phyloP scores from a whole-genome alignment of 352 stramenopile genomes.

The Phytophthora fragariae region DNA sequence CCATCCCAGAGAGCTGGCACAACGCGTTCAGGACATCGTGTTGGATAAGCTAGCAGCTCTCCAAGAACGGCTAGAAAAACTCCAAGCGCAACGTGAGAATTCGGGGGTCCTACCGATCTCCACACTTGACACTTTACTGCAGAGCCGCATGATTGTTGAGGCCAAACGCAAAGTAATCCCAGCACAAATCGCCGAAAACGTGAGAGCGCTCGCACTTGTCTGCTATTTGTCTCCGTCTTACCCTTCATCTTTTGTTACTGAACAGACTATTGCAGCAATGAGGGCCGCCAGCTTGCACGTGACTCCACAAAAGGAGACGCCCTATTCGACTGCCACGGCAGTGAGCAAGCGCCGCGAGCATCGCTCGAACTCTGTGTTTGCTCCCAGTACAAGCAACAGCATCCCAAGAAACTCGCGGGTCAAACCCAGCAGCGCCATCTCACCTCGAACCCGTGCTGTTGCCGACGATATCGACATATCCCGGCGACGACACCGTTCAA shows the following conservation, averaged over 20 bases:
- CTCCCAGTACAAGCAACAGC: conserved; percentile 1
- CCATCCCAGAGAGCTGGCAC: conserved; percentile 46
- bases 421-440: conserved; percentile 39
- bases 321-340: background rate
- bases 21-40: conserved; percentile 49
- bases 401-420: conserved; percentile 8
- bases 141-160: conserved; percentile 68
- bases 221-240: background rate
- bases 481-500: conserved; percentile 4
- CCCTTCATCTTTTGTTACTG: background rate
- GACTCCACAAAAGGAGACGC: background rate
- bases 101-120: conserved; percentile 51
- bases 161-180: conserved; percentile 67
- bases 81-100: conserved; percentile 51
- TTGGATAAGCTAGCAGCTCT: conserved; percentile 50
- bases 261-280: conserved; percentile 61
- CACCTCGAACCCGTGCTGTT: conserved; percentile 26
- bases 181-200: conserved; percentile 50
- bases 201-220: conserved; percentile 15
- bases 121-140: conserved; percentile 55
- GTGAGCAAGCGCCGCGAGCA: conserved; percentile 10
- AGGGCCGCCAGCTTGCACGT: conserved; percentile 40
- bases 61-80: conserved; percentile 51
- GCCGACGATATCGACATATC: conserved; percentile 15
- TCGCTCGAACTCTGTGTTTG: conserved; percentile 20